Evolutionary conservation across 352 stramenopile genomes (phyloP), one percentile per base, ranked within the genome.

Genomic region (Globisporangium nunn): DNA sequence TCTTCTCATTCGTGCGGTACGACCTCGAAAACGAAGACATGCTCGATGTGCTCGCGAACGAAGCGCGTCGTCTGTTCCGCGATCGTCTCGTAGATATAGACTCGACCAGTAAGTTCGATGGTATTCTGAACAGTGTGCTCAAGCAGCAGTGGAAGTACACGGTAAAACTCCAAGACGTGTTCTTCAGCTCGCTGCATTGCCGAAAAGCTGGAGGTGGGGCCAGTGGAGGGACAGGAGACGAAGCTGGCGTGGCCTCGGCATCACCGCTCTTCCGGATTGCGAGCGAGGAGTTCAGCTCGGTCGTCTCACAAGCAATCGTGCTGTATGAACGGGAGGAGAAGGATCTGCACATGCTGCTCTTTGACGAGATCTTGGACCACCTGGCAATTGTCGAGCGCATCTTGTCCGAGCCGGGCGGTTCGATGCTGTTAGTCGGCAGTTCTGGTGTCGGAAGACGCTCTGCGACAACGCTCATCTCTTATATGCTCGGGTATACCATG

Each of bases 321-420:
- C 73, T 97, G n/a, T 98, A 98, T 57, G 93, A 98, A 58, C 87
- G 94, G 10, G 94, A 98, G 61, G 91, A 98, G 58, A 88, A 93
- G 43, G 90, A 98, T 29, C 72, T 98, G 23, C 81, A 96, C 56
- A 96, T 98, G 70, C 64, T 95, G n/a, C 70, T 98, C 1, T 98
- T 98, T 41, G 74, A 91, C 17, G 88, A 98, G 52, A 91, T 97
- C 29, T 74, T 98, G 0, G 86, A 97, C 35, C 87, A 98, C 47
- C 61, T 98, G 29, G 76, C 92, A 7, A 77, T 92, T 3, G 77
- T 98, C 0, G 93, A 98, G 64, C 81, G 92, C 17, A 79, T 96
- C 1, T 54, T 98, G 6, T 95, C 85, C 0, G 68, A 91, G n/a
- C 71, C 77, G 5, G 81, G 84, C 8, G 93, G 91, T 0, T 89